Conservation (phyloP, 257 asterid genomes). For the Ballota nigra region DNA sequence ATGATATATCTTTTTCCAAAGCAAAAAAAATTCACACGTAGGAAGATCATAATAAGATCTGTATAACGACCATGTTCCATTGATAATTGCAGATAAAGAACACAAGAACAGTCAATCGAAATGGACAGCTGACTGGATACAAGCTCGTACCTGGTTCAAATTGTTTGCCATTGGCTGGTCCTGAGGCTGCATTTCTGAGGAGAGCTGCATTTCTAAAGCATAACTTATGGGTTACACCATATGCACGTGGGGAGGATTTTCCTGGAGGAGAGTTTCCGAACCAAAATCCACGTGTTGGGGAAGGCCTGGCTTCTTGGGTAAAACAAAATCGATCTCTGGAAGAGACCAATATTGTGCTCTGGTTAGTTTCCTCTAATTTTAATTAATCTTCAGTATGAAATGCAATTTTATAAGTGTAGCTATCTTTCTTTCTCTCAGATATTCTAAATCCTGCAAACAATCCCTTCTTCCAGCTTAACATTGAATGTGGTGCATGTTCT, state of each 20-base stretch:
- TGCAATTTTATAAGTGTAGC: not conserved
- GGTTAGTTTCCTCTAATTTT: conserved; percentile 41
- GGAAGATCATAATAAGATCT: not conserved
- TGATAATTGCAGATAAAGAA: conserved; percentile 56
- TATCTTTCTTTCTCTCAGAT: not conserved
- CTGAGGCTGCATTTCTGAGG: conserved; percentile 80
- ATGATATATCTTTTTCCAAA: not conserved
- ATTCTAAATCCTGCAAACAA: not conserved
- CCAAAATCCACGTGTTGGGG: conserved; percentile 95
- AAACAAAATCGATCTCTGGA: conserved; percentile 76
- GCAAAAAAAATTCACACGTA: not conserved
- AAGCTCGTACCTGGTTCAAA: conserved; percentile 84
- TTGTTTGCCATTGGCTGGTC: conserved; percentile 83
- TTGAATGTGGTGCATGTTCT: not conserved
- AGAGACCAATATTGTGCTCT: conserved; percentile 82
- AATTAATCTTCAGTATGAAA: not conserved
- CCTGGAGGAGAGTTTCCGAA: conserved; percentile 97
- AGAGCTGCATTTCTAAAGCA: conserved; percentile 92
- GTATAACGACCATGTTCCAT: not conserved
- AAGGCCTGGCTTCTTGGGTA: conserved; percentile 91
- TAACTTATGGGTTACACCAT: conserved; percentile 87
- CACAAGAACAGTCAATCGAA: conserved; percentile 79
- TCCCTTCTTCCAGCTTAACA: not conserved
- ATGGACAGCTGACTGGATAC: conserved; percentile 86
- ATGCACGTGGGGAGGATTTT: conserved; percentile 78